phyloP scores from a whole-genome alignment of 495 filamentous ascomycete genomes.

The Penicillium antarcticum region DNA sequence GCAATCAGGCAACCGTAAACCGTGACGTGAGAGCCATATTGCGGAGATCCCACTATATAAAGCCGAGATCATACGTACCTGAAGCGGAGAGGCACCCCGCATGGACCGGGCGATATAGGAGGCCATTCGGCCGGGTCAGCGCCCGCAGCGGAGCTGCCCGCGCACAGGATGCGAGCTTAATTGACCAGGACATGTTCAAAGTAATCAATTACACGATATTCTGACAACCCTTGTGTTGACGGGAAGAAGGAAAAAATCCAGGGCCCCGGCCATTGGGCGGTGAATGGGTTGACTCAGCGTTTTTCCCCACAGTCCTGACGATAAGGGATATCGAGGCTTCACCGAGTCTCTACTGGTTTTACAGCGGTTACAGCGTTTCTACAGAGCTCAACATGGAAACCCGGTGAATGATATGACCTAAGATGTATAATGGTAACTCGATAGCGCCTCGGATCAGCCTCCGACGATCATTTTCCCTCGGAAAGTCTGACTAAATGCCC shows the following conservation, averaged over 20 bases:
- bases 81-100: slow-evolving; percentile 30
- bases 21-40: neutral
- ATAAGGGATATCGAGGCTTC: slow-evolving; percentile 9
- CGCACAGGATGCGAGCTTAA: slow-evolving; percentile 31
- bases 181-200: slow-evolving; percentile 34
- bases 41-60: slow-evolving; percentile 16
- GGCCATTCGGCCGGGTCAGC: slow-evolving; percentile 32
- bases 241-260: slow-evolving; percentile 11
- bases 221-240: neutral
- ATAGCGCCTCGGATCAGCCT: neutral
- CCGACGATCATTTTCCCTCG: slow-evolving; percentile 15
- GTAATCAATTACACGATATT: slow-evolving; percentile 4
- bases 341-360: neutral
- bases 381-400: neutral
- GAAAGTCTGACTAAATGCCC: slow-evolving; percentile 13
- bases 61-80: slow-evolving; percentile 28
- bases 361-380: neutral
- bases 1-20: neutral
- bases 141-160: slow-evolving; percentile 36
- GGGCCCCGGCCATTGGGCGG: slow-evolving; percentile 16
- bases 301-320: slow-evolving; percentile 9
- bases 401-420: neutral
- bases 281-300: slow-evolving; percentile 24
- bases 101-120: slow-evolving; percentile 28
- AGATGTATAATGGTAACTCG: neutral